Conservation (phyloP, 2,329 filamentous ascomycete genomes). For the Aspergillus fumigatiaffinis region DNA sequence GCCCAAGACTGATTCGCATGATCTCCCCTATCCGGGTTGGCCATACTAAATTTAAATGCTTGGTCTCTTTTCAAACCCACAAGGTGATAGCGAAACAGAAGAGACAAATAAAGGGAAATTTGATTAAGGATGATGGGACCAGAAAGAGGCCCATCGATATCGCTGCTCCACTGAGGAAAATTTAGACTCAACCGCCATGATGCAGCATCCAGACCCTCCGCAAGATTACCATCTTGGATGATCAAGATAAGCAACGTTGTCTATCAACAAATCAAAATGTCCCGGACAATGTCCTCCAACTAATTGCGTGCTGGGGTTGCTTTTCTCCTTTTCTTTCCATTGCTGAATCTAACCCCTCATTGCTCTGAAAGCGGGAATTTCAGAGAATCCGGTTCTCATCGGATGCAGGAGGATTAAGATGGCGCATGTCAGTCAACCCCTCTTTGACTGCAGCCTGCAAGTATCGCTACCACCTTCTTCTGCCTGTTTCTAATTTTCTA, state of each 20-base stretch:
- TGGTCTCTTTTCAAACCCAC: neutral
- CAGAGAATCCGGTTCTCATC: constrained; percentile 14
- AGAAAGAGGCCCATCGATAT: neutral
- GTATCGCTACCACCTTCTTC: constrained; percentile 14
- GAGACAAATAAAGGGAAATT: neutral
- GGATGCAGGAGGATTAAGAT: constrained; percentile 10
- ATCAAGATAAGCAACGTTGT: constrained; percentile 9
- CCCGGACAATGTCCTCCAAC: neutral
- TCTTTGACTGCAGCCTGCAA: constrained; percentile 8
- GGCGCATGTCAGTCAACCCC: constrained; percentile 15
- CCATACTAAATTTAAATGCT: neutral
- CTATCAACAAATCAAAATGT: constrained; percentile 11
- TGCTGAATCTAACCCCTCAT: constrained; percentile 8
- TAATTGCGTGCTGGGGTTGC: constrained; percentile 2
- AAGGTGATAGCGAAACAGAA: neutral
- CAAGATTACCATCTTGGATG: neutral
- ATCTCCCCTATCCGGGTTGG: constrained; percentile 13
- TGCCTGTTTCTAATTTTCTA: constrained; percentile 16
- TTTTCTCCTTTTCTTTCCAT: constrained; percentile 1
- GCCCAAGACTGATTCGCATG: constrained; percentile 6
- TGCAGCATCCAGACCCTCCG: neutral
- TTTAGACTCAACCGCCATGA: neutral
- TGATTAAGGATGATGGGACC: neutral
- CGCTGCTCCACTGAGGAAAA: neutral
- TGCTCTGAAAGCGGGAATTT: constrained; percentile 5